Conservation (phyloP, 176 grass and related monocot genomes). For the Areca catechu region DNA sequence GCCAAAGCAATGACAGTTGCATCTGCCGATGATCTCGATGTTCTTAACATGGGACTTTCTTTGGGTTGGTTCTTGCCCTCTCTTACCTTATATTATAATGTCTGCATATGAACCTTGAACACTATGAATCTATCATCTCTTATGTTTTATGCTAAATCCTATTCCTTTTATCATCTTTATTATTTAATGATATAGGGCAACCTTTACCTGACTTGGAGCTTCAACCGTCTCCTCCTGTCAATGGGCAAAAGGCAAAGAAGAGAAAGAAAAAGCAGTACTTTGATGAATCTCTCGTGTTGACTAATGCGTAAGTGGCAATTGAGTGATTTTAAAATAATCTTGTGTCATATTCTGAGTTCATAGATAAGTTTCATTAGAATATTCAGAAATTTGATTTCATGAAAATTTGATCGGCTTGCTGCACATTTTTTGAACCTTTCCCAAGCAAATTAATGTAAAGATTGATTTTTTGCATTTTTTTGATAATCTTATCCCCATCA, state of each 20-base stretch:
- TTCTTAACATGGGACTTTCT: constrained; percentile 2
- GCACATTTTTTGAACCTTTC: too few relatives aligned
- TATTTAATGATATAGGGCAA: constrained; percentile 14
- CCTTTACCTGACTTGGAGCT: constrained; percentile 11
- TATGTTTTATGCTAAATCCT: too few relatives aligned
- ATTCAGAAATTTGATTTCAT: too few relatives aligned
- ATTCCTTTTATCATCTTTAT: constrained; percentile 1
- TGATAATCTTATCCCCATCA: too few relatives aligned
- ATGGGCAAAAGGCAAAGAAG: constrained; percentile 23
- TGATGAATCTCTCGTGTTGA: constrained; percentile 39
- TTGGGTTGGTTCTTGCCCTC: constrained; percentile 25
- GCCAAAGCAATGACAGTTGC: neutral
- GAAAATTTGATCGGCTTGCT: too few relatives aligned
- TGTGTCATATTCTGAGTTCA: too few relatives aligned
- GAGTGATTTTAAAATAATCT: neutral
- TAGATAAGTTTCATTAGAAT: too few relatives aligned
- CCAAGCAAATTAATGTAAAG: too few relatives aligned
- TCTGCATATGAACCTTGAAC: too few relatives aligned
- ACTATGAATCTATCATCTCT: too few relatives aligned
- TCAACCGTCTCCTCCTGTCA: constrained; percentile 49
- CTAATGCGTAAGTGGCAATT: constrained; percentile 53
- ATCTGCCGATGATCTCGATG: constrained; percentile 10
- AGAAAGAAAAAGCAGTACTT: constrained; percentile 33
- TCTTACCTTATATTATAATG: neutral
- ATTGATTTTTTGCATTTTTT: too few relatives aligned